Percentiles rank a stretch among this genome's conserved stretches.
phyloP scores from a whole-genome alignment of 768 basidiomycete species.

The Leccinellum luteum region DNA sequence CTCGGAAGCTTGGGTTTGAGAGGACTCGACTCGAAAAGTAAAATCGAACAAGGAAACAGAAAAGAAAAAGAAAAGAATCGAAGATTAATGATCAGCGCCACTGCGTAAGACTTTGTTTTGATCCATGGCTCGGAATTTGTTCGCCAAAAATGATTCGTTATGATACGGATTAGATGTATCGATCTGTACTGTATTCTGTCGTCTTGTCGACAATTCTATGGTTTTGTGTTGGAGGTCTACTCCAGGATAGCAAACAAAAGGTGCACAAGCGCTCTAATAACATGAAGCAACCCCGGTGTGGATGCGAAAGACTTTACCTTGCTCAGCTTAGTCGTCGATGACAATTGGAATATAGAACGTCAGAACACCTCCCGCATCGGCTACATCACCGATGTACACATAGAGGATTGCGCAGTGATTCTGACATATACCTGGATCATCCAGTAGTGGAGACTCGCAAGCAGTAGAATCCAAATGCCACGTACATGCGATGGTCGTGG shows the following conservation, averaged over 20 bases:
- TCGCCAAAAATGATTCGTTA: conserved; percentile 1
- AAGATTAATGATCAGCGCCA: not conserved
- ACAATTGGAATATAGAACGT: conserved; percentile 88
- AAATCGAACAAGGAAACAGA: not conserved
- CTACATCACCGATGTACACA: conserved; percentile 81
- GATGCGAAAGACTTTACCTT: not conserved
- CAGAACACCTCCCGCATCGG: conserved; percentile 77
- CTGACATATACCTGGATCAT: conserved; percentile 66
- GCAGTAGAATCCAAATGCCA: conserved; percentile 2
- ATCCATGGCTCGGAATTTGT: conserved; percentile 8
- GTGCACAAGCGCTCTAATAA: not conserved
- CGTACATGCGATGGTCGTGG: conserved; percentile 83
- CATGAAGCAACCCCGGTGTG: not conserved
- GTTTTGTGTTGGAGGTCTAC: not conserved
- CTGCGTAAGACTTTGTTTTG: not conserved
- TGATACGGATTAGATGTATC: conserved; percentile 7
- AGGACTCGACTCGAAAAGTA: not conserved
- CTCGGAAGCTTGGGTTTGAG: conserved; percentile 49
- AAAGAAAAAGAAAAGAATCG: no score
- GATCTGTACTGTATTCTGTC: not conserved
- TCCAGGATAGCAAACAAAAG: not conserved
- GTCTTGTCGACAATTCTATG: not conserved
- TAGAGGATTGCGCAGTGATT: conserved; percentile 84
- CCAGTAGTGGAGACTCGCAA: not conserved
- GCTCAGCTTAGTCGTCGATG: conserved; percentile 48